These are phyloP conservation scores for Iodosphaeria phyllophila DNA, from an alignment of 2,329 filamentous ascomycete species.

Conservation along the genomic window DNA sequence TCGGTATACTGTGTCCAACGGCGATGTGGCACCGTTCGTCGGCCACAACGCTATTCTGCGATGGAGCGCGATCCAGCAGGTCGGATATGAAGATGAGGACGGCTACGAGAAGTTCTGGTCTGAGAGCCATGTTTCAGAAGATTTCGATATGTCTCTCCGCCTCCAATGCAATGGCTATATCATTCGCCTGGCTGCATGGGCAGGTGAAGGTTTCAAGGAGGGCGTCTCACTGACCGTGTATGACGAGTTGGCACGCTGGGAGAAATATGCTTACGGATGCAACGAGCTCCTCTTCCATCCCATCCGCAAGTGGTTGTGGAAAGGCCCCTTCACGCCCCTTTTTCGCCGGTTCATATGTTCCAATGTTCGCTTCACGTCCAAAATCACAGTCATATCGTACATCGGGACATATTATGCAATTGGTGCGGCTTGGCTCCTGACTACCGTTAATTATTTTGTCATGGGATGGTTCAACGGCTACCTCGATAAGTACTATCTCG, in stretches of 20 bases:
- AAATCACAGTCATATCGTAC: slow-evolving; percentile 47
- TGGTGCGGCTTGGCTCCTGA: slow-evolving; percentile 46
- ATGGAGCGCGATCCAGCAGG: slow-evolving; percentile 44
- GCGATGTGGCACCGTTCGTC: slow-evolving; percentile 58
- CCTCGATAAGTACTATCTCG: slow-evolving; percentile 48
- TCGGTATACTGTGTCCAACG: slow-evolving; percentile 48
- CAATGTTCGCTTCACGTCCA: slow-evolving; percentile 44
- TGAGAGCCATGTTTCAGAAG: slow-evolving; percentile 57
- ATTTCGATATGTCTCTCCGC: slow-evolving; percentile 59
- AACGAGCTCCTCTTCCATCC: slow-evolving; percentile 56
- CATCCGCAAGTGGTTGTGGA: slow-evolving; percentile 38
- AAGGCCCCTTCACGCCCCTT: slow-evolving; percentile 45
- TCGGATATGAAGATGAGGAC: slow-evolving; percentile 35
- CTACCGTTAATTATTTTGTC: slow-evolving; percentile 50
- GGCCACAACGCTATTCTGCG: slow-evolving; percentile 61
- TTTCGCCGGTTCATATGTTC: slow-evolving; percentile 41
- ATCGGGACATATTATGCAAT: slow-evolving; percentile 49
- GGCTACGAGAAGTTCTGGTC: slow-evolving; percentile 54
- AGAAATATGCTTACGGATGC: slow-evolving; percentile 56
- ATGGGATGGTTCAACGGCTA: slow-evolving; percentile 53
- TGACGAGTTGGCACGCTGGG: slow-evolving; percentile 53
- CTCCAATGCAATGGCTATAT: slow-evolving; percentile 50
- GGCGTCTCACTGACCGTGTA: slow-evolving; percentile 57
- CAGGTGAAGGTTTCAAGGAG: slow-evolving; percentile 52
- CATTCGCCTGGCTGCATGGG: slow-evolving; percentile 51